These are phyloP conservation scores for Moesziomyces sp. DNA, from an alignment of 1,284 basidiomycete genomes.

Conservation along the genomic window DNA sequence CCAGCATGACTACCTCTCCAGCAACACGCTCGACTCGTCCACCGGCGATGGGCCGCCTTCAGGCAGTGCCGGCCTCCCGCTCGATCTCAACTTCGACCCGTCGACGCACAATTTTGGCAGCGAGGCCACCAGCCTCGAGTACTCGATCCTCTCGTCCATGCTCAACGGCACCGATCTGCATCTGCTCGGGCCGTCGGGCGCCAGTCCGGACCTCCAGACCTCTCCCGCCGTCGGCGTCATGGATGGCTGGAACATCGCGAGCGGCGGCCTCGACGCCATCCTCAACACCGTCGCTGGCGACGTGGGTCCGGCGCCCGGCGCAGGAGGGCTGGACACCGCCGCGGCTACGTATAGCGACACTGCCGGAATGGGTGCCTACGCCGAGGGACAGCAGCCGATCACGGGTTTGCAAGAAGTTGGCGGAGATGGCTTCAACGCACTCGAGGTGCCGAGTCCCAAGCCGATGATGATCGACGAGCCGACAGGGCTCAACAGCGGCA, in stretches of 20 bases:
- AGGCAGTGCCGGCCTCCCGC: conserved; percentile 12
- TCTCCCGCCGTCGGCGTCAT: conserved; percentile 53
- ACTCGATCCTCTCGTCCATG: conserved; percentile 90
- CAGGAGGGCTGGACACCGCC: conserved; percentile 34
- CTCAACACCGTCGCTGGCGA: conserved; percentile 18
- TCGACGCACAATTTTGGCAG: conserved; percentile 79
- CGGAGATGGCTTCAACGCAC: conserved; percentile 39
- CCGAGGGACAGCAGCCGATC: conserved; percentile 7
- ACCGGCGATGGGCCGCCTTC: conserved; percentile 14
- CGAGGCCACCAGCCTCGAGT: conserved; percentile 88
- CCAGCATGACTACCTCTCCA: conserved; percentile 46
- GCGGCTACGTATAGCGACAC: conserved; percentile 40
- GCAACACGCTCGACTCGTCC: conserved; percentile 38
- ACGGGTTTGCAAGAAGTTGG: conserved; percentile 22
- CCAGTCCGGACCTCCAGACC: conserved; percentile 52
- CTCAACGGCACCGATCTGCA: conserved; percentile 69
- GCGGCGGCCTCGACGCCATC: conserved; percentile 29
- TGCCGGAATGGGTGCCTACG: conserved; percentile 26
- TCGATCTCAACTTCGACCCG: conserved; percentile 73
- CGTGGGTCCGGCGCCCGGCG: conserved; percentile 18
- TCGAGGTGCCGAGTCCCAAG: conserved; percentile 54
- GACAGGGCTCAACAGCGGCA: neutral
- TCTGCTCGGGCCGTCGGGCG: conserved; percentile 41
- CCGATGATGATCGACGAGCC: conserved; percentile 31
- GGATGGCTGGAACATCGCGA: conserved; percentile 52